Conservation (phyloP, 306 rosid species). For the Ormosia semicastrata region DNA sequence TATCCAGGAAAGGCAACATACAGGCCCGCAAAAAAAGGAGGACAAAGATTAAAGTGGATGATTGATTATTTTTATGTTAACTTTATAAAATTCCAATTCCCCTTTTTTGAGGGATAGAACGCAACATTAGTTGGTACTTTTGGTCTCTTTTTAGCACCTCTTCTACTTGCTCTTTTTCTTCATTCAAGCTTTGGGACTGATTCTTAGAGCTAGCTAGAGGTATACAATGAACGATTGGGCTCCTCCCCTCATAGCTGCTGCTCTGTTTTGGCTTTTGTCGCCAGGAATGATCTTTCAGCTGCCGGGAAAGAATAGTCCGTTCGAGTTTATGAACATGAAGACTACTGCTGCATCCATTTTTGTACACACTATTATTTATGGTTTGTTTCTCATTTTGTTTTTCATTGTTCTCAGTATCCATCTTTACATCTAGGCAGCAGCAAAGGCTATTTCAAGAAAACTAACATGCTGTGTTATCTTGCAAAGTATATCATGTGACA, state of each 20-base stretch:
- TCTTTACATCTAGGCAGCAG: constrained; percentile 48
- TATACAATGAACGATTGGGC: constrained; percentile 75
- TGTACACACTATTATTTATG: constrained; percentile 80
- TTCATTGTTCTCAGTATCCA: constrained; percentile 65
- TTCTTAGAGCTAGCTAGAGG: not conserved
- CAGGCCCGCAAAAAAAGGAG: constrained; percentile 23
- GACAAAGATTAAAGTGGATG: constrained; percentile 28
- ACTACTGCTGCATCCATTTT: constrained; percentile 78
- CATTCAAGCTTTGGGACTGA: not conserved
- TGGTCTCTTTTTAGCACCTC: not conserved
- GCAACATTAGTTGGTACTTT: not conserved
- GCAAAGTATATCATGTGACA: not conserved
- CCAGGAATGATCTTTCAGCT: constrained; percentile 88
- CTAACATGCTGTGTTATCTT: not conserved
- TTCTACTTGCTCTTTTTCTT: constrained; percentile 15
- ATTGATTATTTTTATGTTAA: constrained; percentile 24
- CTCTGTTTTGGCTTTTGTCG: constrained; percentile 69
- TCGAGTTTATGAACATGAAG: constrained; percentile 83
- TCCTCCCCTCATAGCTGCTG: constrained; percentile 76
- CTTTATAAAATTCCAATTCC: not conserved
- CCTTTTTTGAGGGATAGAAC: constrained; percentile 3
- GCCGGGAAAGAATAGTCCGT: constrained; percentile 71
- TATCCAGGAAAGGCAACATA: constrained; percentile 33
- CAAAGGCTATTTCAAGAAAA: not conserved
- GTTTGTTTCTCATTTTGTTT: constrained; percentile 67